phyloP scores from a whole-genome alignment of 148 eudicot genomes.

The Vaccinium corymbosum region DNA sequence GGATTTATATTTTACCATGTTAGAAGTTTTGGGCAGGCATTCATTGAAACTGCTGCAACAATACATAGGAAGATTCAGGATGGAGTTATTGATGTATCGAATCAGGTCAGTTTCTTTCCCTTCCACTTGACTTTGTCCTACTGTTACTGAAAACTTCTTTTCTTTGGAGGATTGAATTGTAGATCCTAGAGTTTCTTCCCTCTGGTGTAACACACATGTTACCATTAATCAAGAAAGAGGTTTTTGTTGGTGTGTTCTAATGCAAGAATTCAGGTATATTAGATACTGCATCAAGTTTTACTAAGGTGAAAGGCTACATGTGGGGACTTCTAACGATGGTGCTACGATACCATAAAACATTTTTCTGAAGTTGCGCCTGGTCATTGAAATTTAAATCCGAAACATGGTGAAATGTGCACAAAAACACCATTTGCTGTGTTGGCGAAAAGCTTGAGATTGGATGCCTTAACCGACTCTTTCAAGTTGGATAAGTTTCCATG shows the following conservation, averaged over 20 bases:
- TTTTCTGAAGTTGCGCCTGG: not conserved
- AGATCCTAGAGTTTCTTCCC: not conserved
- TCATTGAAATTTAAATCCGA: not conserved
- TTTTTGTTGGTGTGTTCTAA: not conserved
- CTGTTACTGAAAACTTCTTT: not conserved
- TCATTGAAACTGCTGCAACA: slow-evolving; percentile 43
- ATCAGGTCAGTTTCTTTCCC: slow-evolving; percentile 33
- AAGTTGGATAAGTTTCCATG: not conserved
- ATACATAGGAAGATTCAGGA: slow-evolving; percentile 53
- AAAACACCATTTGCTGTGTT: not conserved
- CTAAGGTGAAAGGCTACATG: not conserved
- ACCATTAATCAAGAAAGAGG: not conserved
- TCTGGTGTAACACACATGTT: not conserved
- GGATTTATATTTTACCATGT: not conserved
- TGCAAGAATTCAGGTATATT: not conserved
- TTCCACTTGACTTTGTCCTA: not conserved
- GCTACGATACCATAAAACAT: not conserved
- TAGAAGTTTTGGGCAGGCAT: slow-evolving; percentile 28
- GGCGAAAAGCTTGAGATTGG: not conserved
- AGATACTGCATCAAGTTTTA: not conserved
- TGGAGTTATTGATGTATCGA: slow-evolving; percentile 49
- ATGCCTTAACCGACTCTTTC: not conserved
- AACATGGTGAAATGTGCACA: not conserved
- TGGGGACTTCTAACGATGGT: not conserved
- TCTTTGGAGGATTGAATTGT: not conserved